Percentiles rank a stretch among this genome's conserved stretches.
Evolutionary conservation across 2,329 filamentous ascomycete species (phyloP).

Genomic region (Fusarium sambucinum): DNA sequence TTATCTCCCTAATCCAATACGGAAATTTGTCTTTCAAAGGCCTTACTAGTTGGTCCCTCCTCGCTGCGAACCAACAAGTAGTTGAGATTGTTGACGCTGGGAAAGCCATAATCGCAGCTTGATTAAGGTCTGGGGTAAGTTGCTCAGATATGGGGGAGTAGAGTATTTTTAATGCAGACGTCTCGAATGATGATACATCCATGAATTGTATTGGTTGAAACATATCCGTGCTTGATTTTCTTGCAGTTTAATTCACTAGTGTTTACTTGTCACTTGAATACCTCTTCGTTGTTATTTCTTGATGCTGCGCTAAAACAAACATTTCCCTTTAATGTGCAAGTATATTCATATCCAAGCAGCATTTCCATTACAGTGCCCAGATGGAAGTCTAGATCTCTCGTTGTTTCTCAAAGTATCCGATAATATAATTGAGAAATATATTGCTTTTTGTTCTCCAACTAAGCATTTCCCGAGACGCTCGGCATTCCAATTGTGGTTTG

Average conservation of each 20-base stretch:
- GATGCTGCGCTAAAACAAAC: fast-evolving
- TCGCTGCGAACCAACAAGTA: too few relatives aligned
- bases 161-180: background rate
- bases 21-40: background rate
- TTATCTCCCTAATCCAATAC: too few relatives aligned
- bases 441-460: background rate
- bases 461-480: slow-evolving; percentile 23
- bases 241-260: too few relatives aligned
- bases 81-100: background rate
- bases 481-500: slow-evolving; percentile 33
- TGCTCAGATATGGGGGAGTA: background rate
- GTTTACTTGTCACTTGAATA: fast-evolving
- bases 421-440: background rate
- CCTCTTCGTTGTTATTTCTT: background rate
- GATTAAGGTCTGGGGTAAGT: background rate
- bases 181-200: too few relatives aligned
- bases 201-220: background rate
- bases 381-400: too few relatives aligned
- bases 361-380: too few relatives aligned
- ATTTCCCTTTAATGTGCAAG: fast-evolving
- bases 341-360: background rate
- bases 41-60: background rate
- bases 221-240: too few relatives aligned
- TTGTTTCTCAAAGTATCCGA: background rate
- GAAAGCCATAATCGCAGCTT: too few relatives aligned